These are phyloP conservation scores for Pistacia integerrima DNA, from an alignment of 345 rosid genomes.

Conservation along the genomic window DNA sequence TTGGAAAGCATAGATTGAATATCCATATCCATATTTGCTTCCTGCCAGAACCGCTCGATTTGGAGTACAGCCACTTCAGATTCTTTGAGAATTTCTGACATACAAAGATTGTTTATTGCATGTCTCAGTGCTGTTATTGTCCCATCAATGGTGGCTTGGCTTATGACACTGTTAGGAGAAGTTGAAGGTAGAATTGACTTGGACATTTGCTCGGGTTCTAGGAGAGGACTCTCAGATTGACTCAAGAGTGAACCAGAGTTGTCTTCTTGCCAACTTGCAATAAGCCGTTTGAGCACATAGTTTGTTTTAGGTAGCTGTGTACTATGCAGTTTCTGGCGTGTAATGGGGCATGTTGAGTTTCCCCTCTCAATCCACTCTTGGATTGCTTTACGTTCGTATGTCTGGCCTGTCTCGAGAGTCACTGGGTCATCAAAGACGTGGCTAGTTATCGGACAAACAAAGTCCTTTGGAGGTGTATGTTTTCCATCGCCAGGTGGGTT, in stretches of 20 bases:
- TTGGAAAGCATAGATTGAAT: slow-evolving; percentile 52
- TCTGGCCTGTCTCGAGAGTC: slow-evolving; percentile 82
- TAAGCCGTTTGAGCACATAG: slow-evolving; percentile 69
- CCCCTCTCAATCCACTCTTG: slow-evolving; percentile 74
- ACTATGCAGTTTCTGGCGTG: slow-evolving; percentile 57
- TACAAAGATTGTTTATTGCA: slow-evolving; percentile 54
- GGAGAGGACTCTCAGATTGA: slow-evolving; percentile 24
- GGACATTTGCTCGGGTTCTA: slow-evolving; percentile 25
- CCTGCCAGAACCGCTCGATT: slow-evolving; percentile 62
- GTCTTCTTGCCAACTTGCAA: slow-evolving; percentile 60
- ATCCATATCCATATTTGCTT: slow-evolving; percentile 38
- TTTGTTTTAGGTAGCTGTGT: slow-evolving; percentile 64
- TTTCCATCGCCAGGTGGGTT: slow-evolving; percentile 40
- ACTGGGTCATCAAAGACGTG: slow-evolving; percentile 63
- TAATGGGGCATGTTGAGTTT: slow-evolving; percentile 68
- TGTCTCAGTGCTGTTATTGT: slow-evolving; percentile 47
- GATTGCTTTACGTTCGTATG: slow-evolving; percentile 68
- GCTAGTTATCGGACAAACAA: slow-evolving; percentile 72
- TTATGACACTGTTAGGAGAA: slow-evolving; percentile 57
- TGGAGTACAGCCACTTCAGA: slow-evolving; percentile 65
- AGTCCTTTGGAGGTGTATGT: slow-evolving; percentile 60
- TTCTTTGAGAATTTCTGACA: slow-evolving; percentile 56
- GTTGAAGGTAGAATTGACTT: slow-evolving; percentile 34
- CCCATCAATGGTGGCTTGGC: slow-evolving; percentile 52
- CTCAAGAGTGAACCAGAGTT: slow-evolving; percentile 31